Evolutionary conservation across 1,284 basidiomycete genomes (phyloP), one percentile per base, ranked within the genome.

Genomic region (Rhodotorula sp.): DNA sequence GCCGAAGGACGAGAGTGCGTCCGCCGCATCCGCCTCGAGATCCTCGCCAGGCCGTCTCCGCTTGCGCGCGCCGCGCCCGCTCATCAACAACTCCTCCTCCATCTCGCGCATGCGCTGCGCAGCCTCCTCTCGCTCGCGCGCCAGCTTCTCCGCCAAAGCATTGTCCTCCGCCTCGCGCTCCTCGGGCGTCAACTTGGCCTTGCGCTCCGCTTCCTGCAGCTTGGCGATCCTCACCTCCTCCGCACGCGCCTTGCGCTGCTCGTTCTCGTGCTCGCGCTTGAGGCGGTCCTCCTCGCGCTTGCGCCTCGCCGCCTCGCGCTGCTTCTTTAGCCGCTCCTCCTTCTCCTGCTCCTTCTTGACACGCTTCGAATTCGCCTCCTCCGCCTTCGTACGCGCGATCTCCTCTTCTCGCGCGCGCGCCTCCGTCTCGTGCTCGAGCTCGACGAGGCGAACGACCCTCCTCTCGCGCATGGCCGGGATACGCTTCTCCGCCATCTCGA

Each of bases 201-300:
- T 56, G 28, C 73, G 63, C 51, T 74, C 73, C 16, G 59, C 58
- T 62, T 74, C 73, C n/a, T 60, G 56, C 20, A 70, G 11, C 53
- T 72, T 70, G 37, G 73, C 73, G 24, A 67, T 34, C 26, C 70
- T 55, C 3, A 46, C 68, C 57, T 74, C 65, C 37, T 74, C 73
- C 34, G 68, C 64, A 3, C 65, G 50, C 3, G 54, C 56, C n/a
- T 62, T 60, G 26, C 70, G 59, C 58, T 47, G 16, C 64, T 72
- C 73, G 48, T 66, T 69, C 56, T 70, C 70, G 37, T 68, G 70
- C 52, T 70, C 70, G 53, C 64, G 65, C 67, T 73, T 73, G 16
- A 52, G 48, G 26, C 40, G 40, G 40, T 44, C 40, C 40, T 44
- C 40, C 16, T 44, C 40, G 40, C 40, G 40, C 16, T 44, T 44